These are phyloP conservation scores for Allium cepa DNA, from an alignment of 106 monocot species.

Conservation along the genomic window DNA sequence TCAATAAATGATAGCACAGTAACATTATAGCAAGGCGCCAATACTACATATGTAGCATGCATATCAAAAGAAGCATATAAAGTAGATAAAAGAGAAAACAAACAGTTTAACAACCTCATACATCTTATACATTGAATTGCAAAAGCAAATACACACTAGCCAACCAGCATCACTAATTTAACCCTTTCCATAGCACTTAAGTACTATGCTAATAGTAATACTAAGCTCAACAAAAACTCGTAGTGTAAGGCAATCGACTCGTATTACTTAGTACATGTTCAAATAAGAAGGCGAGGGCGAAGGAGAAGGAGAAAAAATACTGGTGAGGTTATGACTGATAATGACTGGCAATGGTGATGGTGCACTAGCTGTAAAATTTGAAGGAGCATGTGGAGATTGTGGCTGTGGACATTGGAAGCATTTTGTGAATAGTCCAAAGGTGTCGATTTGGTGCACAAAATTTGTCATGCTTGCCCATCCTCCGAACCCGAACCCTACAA, in stretches of 20 bases:
- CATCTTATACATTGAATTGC: conserved; percentile 7
- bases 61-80: not conserved
- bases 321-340: not conserved
- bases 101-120: not conserved
- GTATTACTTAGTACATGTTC: not conserved
- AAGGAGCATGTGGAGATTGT: conserved; percentile 9
- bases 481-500: conserved; percentile 84
- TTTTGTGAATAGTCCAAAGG: conserved; percentile 83
- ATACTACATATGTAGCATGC: not conserved
- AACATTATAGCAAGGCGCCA: not conserved
- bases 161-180: not conserved
- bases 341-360: conserved; percentile 17
- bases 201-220: not conserved
- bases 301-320: not conserved
- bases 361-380: not conserved
- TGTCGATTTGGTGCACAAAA: conserved; percentile 72
- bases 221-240: not conserved
- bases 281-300: conserved; percentile 12
- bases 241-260: not conserved
- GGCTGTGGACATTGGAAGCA: conserved; percentile 82
- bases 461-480: conserved; percentile 92
- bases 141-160: not conserved
- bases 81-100: not conserved
- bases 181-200: not conserved
- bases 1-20: not conserved